Base-by-base conservation (phyloP, 2,329 filamentous ascomycete species). In the Sporothrix pallida region DNA sequence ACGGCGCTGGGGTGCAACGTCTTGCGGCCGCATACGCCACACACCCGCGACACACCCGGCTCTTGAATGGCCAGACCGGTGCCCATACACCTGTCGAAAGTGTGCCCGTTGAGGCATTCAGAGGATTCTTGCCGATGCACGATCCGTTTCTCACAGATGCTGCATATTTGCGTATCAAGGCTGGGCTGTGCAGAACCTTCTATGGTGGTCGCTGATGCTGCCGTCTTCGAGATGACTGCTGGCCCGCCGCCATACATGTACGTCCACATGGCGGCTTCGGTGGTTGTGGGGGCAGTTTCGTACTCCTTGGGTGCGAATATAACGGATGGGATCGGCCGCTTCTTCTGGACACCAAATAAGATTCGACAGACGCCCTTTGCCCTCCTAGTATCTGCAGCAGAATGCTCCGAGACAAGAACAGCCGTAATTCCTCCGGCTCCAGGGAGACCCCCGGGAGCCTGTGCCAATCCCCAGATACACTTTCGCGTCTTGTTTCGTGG, bases 161-260 rank as follows among this genome's bases (percentile, higher is more conserved):
- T 81, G 76, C 88, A 90, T 0, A 71, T 77, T 75, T 87, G 84
- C 6, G 73, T 76, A 0, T 76, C 75, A 2, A 81, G 79, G 6
- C 83, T 8, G 70, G 68, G 46, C 76, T 77, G 31, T 6, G 31
- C 31, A 37, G 4, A 7, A 37, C 31, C 31, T 37, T 37, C 31
- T 3, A 37, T 2, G 31, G 7, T 60, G 20, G 50, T 23, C 26
- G n/a, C 37, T 7, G 60, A 50, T 4, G 37, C 54, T 37, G 52
- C 2, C 6, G 52, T 10, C 20, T 75, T 67, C 17, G 81, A 80
- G 26, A 84, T 81, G 2, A 88, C 84, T 1, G 83, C 81, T 0
- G 82, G 80, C 0, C 86, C 86, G n/a, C 81, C 81, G 20, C 86
- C 87, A 76, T 90, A 89, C 85, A 89, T 87, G 84, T 86, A 88